phyloP scores from a whole-genome alignment of 1,139 yeast genomes.

The Debaryomyces udenii region DNA sequence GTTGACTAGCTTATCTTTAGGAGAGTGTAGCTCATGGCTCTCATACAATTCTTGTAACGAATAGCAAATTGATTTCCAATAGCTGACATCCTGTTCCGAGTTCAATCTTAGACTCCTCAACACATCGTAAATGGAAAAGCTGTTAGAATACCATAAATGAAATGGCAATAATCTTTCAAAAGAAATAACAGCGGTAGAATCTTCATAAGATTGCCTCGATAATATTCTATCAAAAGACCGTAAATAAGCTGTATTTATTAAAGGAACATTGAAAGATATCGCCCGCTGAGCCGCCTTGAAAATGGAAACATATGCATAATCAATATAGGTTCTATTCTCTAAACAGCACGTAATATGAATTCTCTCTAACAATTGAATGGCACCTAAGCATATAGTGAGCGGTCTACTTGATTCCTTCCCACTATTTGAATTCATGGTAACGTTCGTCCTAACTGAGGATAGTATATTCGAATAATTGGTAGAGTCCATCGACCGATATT shows the following conservation, averaged over 20 bases:
- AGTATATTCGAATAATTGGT: slow-evolving; percentile 14
- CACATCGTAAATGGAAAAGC: slow-evolving; percentile 45
- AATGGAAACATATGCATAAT: slow-evolving; percentile 26
- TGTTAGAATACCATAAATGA: slow-evolving; percentile 53
- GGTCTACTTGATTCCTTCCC: slow-evolving; percentile 4
- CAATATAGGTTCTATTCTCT: slow-evolving; percentile 20
- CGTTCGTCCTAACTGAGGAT: slow-evolving; percentile 11
- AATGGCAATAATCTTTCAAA: slow-evolving; percentile 37
- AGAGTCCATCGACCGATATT: slow-evolving; percentile 15
- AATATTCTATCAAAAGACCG: slow-evolving; percentile 39
- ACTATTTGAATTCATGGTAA: slow-evolving; percentile 15
- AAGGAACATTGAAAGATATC: slow-evolving; percentile 31
- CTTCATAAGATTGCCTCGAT: slow-evolving; percentile 26
- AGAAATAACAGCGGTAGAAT: slow-evolving; percentile 16
- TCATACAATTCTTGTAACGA: slow-evolving; percentile 39
- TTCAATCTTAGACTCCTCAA: slow-evolving; percentile 24
- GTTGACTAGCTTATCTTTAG: slow-evolving; percentile 46
- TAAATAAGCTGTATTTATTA: slow-evolving; percentile 36
- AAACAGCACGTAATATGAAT: slow-evolving; percentile 23
- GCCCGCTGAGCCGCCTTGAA: slow-evolving; percentile 28
- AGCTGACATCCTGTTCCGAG: slow-evolving; percentile 36
- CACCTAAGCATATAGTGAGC: slow-evolving; percentile 54
- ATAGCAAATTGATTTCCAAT: slow-evolving; percentile 40
- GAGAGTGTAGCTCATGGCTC: slow-evolving; percentile 44
- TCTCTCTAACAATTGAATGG: slow-evolving; percentile 36